phyloP scores from a whole-genome alignment of 352 stramenopile genomes.

The Phytophthora multivora region DNA sequence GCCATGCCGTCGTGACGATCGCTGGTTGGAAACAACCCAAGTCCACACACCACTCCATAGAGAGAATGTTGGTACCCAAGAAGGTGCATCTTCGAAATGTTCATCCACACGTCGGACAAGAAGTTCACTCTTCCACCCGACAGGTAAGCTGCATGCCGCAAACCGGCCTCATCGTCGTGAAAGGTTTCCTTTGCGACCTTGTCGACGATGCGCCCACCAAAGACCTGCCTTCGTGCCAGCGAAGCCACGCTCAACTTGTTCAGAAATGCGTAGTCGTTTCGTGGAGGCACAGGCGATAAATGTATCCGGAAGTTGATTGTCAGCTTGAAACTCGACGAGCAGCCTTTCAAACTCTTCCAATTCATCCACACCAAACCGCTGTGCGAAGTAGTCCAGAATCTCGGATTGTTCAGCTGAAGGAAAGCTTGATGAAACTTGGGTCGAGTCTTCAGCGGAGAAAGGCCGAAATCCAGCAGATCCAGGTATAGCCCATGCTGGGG shows the following conservation, averaged over 20 bases:
- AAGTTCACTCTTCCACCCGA: too few relatives aligned
- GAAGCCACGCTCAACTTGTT: neutral
- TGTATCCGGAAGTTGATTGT: neutral
- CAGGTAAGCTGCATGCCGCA: too few relatives aligned
- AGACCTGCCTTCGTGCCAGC: neutral
- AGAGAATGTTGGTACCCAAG: constrained; percentile 3
- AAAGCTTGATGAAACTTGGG: too few relatives aligned
- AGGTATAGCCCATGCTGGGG: too few relatives aligned
- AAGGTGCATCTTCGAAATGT: neutral
- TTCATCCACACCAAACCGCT: too few relatives aligned
- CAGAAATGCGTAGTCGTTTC: neutral
- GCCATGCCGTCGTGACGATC: too few relatives aligned
- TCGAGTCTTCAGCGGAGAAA: too few relatives aligned
- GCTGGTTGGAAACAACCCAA: too few relatives aligned
- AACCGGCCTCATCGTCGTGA: neutral
- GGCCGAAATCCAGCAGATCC: too few relatives aligned
- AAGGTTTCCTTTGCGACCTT: neutral
- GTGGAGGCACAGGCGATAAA: neutral
- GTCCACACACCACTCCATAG: too few relatives aligned
- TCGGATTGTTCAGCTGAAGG: too few relatives aligned
- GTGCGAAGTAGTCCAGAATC: too few relatives aligned
- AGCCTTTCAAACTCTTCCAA: neutral
- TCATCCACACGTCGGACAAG: neutral
- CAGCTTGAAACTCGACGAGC: neutral
- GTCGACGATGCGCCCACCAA: neutral